These are phyloP conservation scores for Kwoniella heveanensis DNA, from an alignment of 768 basidiomycete species.

Conservation along the genomic window DNA sequence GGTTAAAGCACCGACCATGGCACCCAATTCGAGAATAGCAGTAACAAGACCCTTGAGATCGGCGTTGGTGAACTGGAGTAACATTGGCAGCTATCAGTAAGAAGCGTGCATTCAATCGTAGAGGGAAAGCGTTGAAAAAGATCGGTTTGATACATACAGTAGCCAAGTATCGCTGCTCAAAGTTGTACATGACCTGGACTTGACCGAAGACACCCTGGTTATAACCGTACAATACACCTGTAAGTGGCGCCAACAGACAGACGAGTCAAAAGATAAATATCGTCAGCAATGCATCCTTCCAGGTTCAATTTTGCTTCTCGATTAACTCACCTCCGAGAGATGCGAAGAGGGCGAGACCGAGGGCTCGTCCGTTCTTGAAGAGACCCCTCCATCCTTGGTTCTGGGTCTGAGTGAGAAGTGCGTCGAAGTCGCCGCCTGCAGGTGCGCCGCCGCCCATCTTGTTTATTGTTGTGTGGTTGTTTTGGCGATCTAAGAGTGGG, in stretches of 20 bases:
- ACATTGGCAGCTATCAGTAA: too few species aligned
- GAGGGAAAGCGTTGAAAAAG: not conserved
- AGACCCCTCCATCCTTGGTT: conserved; percentile 67
- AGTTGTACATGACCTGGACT: conserved; percentile 64
- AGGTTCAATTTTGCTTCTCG: not conserved
- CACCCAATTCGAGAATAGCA: conserved; percentile 64
- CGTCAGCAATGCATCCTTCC: not conserved
- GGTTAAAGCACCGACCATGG: conserved; percentile 73
- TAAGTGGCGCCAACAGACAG: not conserved
- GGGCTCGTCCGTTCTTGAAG: conserved; percentile 63
- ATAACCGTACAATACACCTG: conserved; percentile 64
- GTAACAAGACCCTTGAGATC: conserved; percentile 72
- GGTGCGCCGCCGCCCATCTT: conserved; percentile 52
- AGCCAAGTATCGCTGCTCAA: conserved; percentile 27
- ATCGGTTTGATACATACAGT: conserved; percentile 25
- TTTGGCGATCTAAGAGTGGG: not conserved
- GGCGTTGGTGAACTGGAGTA: conserved; percentile 55
- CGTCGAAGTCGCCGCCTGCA: conserved; percentile 46
- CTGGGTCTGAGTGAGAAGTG: conserved; percentile 56
- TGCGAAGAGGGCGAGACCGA: conserved; percentile 73
- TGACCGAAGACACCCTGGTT: conserved; percentile 76
- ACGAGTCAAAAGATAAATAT: not conserved
- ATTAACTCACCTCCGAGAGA: conserved; percentile 64
- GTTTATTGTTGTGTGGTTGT: conserved; percentile 20
- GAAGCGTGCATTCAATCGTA: too few species aligned